Conservation (phyloP, 164 flowering plant species). For the Nelumbo lutea region DNA sequence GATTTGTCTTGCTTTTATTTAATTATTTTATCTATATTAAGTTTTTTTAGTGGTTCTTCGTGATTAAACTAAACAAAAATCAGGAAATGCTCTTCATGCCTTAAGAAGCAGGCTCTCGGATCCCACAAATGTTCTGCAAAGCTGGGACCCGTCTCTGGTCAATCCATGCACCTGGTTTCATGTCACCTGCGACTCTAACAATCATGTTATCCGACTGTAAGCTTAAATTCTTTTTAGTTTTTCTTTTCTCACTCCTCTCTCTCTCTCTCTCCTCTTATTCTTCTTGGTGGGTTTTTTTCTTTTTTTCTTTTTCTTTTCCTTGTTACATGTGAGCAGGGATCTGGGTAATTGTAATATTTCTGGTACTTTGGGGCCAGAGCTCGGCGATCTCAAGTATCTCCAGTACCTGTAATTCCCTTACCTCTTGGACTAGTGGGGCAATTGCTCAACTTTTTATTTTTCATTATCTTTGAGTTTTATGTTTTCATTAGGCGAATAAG, state of each 20-base stretch:
- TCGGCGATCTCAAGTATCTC: conserved; percentile 65
- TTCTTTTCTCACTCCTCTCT: not conserved
- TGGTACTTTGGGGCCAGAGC: conserved; percentile 75
- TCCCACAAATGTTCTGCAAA: conserved; percentile 70
- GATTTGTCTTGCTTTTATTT: not conserved
- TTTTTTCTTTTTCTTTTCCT: too few relatives aligned
- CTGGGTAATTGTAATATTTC: conserved; percentile 78
- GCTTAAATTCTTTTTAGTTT: conserved; percentile 6
- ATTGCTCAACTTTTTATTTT: not conserved
- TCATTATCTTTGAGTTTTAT: not conserved
- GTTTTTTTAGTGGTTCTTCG: too few relatives aligned
- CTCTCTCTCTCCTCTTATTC: too few relatives aligned
- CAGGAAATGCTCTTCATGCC: conserved; percentile 74
- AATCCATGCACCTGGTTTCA: conserved; percentile 95
- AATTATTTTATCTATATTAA: not conserved
- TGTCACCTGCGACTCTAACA: conserved; percentile 67
- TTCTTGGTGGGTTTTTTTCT: too few relatives aligned
- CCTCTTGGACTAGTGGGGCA: too few relatives aligned
- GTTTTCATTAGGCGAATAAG: too few relatives aligned
- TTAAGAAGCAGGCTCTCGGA: conserved; percentile 59
- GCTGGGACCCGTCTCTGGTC: conserved; percentile 91
- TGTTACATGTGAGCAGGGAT: conserved; percentile 42
- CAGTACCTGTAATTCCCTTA: conserved; percentile 51
- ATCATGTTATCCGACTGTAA: conserved; percentile 76
- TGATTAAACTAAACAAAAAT: too few relatives aligned